A percentile compares a stretch with the other conserved stretches of the same genome.
Conservation (phyloP, 2,329 filamentous ascomycete species). For the Diaporthe ilicicola region DNA sequence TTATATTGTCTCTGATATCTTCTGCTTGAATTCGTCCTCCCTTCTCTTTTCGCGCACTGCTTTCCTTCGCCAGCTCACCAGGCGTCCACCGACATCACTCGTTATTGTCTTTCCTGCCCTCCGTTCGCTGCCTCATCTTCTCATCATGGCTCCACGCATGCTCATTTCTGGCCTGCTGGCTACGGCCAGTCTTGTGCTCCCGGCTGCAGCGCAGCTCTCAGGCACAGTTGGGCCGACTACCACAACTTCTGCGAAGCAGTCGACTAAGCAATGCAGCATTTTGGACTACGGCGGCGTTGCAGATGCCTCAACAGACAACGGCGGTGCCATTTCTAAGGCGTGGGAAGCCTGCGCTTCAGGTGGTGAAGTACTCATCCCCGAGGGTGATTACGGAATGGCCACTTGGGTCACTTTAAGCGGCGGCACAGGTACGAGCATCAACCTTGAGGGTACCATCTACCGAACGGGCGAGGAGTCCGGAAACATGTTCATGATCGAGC, state of each 20-base stretch:
- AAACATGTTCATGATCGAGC: slow-evolving; percentile 40
- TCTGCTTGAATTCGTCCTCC: not conserved
- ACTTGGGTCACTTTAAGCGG: slow-evolving; percentile 56
- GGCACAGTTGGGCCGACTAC: slow-evolving; percentile 41
- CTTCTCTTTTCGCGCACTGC: not conserved
- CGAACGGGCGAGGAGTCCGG: slow-evolving; percentile 38
- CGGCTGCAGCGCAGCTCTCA: slow-evolving; percentile 38
- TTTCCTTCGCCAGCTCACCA: not conserved
- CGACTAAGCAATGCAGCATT: slow-evolving; percentile 54
- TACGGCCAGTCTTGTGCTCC: slow-evolving; percentile 25
- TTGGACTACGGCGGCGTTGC: slow-evolving; percentile 58
- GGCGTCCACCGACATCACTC: not conserved
- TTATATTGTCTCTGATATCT: not conserved
- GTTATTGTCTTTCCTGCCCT: not conserved
- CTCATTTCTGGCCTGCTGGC: slow-evolving; percentile 29
- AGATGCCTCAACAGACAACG: slow-evolving; percentile 54
- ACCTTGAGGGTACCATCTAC: slow-evolving; percentile 51
- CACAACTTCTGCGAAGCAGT: slow-evolving; percentile 39
- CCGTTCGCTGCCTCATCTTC: not conserved
- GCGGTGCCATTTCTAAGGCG: slow-evolving; percentile 39
- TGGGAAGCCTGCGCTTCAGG: slow-evolving; percentile 53
- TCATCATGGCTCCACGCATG: slow-evolving; percentile 27
- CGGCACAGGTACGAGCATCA: slow-evolving; percentile 55
- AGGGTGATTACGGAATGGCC: slow-evolving; percentile 54
- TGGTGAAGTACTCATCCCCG: slow-evolving; percentile 57